These are phyloP conservation scores for Fusarium zealandicum DNA, from an alignment of 2,329 filamentous ascomycete species.

Conservation along the genomic window DNA sequence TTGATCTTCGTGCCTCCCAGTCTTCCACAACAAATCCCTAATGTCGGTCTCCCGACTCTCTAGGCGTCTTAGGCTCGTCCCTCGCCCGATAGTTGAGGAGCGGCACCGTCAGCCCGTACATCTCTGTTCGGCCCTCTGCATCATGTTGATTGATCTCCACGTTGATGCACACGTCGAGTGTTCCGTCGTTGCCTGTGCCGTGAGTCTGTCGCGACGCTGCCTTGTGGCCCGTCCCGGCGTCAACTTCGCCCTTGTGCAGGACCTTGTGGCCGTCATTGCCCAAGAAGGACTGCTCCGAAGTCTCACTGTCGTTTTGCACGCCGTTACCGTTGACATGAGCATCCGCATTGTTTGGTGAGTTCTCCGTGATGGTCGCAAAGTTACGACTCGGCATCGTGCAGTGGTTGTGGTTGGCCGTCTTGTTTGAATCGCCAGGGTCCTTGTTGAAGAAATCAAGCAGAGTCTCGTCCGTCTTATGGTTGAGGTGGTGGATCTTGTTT, in stretches of 20 bases:
- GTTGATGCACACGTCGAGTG: conserved; percentile 83
- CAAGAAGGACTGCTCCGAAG: conserved; percentile 41
- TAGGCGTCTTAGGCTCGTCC: conserved; percentile 37
- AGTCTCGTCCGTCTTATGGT: conserved; percentile 84
- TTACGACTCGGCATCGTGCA: conserved; percentile 94
- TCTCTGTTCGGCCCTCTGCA: conserved; percentile 77
- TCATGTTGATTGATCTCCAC: conserved; percentile 89
- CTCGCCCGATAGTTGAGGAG: conserved; percentile 57
- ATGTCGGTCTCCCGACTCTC: conserved; percentile 33
- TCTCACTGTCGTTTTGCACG: conserved; percentile 24
- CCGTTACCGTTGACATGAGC: conserved; percentile 38
- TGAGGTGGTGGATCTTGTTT: conserved; percentile 80
- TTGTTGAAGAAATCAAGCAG: conserved; percentile 91
- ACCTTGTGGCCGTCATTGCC: conserved; percentile 72
- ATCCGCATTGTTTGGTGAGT: conserved; percentile 66
- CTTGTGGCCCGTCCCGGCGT: conserved; percentile 78
- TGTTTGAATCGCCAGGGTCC: conserved; percentile 80
- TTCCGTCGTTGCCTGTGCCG: conserved; percentile 63
- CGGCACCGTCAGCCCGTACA: conserved; percentile 89
- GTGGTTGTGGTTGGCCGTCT: conserved; percentile 77
- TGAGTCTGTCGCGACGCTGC: conserved; percentile 68
- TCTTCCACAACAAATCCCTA: conserved; percentile 5
- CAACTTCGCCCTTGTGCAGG: conserved; percentile 78
- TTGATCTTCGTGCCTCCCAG: neutral
- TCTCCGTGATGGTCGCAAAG: conserved; percentile 90